Percentiles rank a stretch among this genome's conserved stretches.
Conservation (phyloP, 768 basidiomycete genomes). For the Xanthoconium purpureum region DNA sequence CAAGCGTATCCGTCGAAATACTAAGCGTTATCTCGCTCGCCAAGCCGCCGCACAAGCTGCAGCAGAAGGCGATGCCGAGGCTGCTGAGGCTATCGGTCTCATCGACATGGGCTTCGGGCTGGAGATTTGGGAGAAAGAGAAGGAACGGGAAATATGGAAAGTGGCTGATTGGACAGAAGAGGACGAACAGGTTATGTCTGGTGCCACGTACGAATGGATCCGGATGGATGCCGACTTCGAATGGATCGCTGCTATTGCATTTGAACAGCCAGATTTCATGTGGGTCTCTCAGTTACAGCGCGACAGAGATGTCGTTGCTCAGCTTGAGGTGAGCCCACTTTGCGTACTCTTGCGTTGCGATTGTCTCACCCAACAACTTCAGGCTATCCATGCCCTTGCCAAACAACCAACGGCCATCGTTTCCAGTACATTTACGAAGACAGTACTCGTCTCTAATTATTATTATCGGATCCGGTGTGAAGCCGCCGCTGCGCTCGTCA, state of each 20-base stretch:
- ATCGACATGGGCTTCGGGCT: constrained; percentile 92
- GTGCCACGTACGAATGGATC: constrained; percentile 99
- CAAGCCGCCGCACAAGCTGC: constrained; percentile 92
- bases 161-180: constrained; percentile 98
- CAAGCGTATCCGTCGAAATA: constrained; percentile 92
- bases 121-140: constrained; percentile 94
- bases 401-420: constrained; percentile 81
- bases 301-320: constrained; percentile 95
- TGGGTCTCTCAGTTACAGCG: constrained; percentile 96
- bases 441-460: constrained; percentile 91
- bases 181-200: constrained; percentile 89
- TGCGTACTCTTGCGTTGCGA: neutral
- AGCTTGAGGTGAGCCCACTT: constrained; percentile 73
- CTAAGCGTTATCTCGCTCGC: constrained; percentile 91
- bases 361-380: constrained; percentile 10
- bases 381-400: constrained; percentile 90
- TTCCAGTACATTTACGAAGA: constrained; percentile 89
- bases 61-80: constrained; percentile 88
- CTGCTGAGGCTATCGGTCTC: constrained; percentile 90
- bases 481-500: constrained; percentile 80
- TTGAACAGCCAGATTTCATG: constrained; percentile 97
- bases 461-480: constrained; percentile 96
- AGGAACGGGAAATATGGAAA: constrained; percentile 91
- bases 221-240: constrained; percentile 98
- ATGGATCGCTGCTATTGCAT: constrained; percentile 92